A percentile compares a stretch with the other conserved stretches of the same genome.
phyloP scores from a whole-genome alignment of 176 grass and related monocot genomes.

The Elaeis guineensis region DNA sequence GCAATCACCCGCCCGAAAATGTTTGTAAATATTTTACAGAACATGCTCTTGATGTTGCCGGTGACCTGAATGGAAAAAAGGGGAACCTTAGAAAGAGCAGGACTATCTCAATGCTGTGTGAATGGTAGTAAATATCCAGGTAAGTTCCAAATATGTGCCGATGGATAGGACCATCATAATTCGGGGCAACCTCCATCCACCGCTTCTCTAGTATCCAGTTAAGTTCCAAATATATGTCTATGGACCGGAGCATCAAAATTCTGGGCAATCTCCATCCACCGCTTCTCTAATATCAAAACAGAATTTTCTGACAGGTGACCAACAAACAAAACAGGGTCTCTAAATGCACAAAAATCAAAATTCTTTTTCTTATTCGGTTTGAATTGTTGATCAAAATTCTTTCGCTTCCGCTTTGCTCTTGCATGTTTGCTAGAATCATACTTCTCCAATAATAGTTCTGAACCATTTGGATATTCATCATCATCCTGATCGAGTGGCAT shows the following conservation, averaged over 20 bases:
- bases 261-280: constrained; percentile 71
- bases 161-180: constrained; percentile 50
- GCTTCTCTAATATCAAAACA: constrained; percentile 71
- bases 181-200: constrained; percentile 72
- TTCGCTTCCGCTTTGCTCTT: constrained; percentile 43
- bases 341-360: constrained; percentile 62
- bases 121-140: neutral
- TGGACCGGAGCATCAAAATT: constrained; percentile 55
- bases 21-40: no score
- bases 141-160: constrained; percentile 78
- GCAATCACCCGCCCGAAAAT: no score
- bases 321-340: constrained; percentile 65
- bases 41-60: no score
- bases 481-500: constrained; percentile 47
- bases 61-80: no score
- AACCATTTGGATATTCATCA: constrained; percentile 25
- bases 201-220: constrained; percentile 51
- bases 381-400: constrained; percentile 35
- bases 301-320: constrained; percentile 66
- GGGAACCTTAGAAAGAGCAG: no score
- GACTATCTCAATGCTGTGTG: no score
- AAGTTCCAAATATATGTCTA: constrained; percentile 81
- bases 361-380: constrained; percentile 34
- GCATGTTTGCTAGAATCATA: constrained; percentile 15
- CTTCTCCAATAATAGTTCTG: constrained; percentile 26